These are phyloP conservation scores for Suhomyces wounanorum DNA, from an alignment of 1,139 yeast genomes.

Conservation along the genomic window DNA sequence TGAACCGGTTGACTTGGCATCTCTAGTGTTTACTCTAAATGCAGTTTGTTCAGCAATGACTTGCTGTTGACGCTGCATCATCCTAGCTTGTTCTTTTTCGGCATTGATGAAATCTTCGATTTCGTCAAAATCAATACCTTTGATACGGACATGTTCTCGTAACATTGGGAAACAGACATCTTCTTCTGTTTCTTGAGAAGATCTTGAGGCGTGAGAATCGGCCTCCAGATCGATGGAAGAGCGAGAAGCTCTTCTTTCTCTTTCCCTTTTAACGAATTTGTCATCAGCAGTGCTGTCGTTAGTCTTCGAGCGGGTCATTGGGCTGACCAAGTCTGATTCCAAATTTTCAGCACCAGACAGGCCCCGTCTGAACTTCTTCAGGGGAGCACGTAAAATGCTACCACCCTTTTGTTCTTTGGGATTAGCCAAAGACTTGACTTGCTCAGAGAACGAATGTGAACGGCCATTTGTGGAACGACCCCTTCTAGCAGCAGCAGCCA, in stretches of 20 bases:
- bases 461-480: constrained; percentile 27
- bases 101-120: constrained; percentile 73
- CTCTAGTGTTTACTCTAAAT: constrained; percentile 23
- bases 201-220: constrained; percentile 70
- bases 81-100: constrained; percentile 35
- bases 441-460: constrained; percentile 34
- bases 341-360: constrained; percentile 17
- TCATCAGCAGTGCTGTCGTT: constrained; percentile 33
- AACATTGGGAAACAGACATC: constrained; percentile 97
- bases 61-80: constrained; percentile 34
- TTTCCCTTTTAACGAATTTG: constrained; percentile 7
- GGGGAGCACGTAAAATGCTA: constrained; percentile 7
- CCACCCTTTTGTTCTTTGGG: constrained; percentile 13
- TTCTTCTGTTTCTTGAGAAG: constrained; percentile 87
- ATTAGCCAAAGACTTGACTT: constrained; percentile 15
- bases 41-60: constrained; percentile 34
- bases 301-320: constrained; percentile 35
- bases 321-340: constrained; percentile 30
- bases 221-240: constrained; percentile 59
- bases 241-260: constrained; percentile 31
- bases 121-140: constrained; percentile 79
- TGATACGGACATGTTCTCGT: constrained; percentile 66
- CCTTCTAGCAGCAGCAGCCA: constrained; percentile 22
- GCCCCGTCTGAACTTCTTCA: constrained; percentile 19
- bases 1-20: constrained; percentile 28